These are phyloP conservation scores for Straminergon stramineum DNA, from an alignment of 225 moss, liverwort and hornwort species.

Conservation along the genomic window DNA sequence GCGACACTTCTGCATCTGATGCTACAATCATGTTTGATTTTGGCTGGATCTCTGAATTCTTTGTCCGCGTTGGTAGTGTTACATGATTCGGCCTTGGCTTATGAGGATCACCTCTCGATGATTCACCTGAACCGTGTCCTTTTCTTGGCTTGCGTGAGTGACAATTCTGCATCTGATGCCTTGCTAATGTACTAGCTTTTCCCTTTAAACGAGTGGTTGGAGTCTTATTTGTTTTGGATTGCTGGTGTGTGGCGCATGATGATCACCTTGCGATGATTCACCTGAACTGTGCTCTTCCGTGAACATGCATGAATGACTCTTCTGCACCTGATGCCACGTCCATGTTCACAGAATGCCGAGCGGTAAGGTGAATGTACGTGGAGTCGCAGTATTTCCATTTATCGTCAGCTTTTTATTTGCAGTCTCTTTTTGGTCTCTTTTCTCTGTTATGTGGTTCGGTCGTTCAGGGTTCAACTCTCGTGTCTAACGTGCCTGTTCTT, in stretches of 20 bases:
- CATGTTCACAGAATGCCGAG: not conserved
- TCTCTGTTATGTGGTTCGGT: not conserved
- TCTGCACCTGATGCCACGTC: not conserved
- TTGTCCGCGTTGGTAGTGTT: not conserved
- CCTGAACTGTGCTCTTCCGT: not conserved
- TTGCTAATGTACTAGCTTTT: not conserved
- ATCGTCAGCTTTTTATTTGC: not conserved
- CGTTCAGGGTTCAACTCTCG: not conserved
- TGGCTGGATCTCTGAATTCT: not conserved
- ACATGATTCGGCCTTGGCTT: not conserved
- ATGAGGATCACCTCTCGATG: not conserved
- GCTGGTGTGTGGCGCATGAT: not conserved
- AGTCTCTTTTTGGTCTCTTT: not conserved
- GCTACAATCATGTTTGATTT: not conserved
- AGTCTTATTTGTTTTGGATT: not conserved
- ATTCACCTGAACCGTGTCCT: not conserved
- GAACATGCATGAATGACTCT: not conserved
- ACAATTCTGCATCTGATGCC: not conserved
- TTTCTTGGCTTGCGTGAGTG: not conserved
- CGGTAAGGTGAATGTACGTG: not conserved
- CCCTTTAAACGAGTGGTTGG: not conserved
- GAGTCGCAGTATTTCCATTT: not conserved
- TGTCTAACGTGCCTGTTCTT: slow-evolving; percentile 11
- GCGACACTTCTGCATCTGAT: slow-evolving; percentile 12
- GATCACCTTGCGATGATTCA: not conserved